A percentile compares a stretch with the other conserved stretches of the same genome.
phyloP scores from a whole-genome alignment of 495 filamentous ascomycete species.

The Hypoxylon fuscum region DNA sequence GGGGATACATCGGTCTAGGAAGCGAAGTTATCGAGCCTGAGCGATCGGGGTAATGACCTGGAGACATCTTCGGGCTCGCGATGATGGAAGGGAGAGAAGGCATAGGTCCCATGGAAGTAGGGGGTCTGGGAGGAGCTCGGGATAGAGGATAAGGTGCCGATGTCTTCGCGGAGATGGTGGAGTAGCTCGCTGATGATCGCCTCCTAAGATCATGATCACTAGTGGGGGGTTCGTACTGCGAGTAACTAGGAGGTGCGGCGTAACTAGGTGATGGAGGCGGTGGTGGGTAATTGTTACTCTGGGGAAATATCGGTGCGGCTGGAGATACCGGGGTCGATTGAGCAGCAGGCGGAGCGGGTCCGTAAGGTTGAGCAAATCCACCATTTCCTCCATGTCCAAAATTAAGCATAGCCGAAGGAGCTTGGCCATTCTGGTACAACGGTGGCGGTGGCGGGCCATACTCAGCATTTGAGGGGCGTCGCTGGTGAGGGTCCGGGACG shows the following conservation, averaged over 20 bases:
- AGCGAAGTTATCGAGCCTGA: constrained; percentile 37
- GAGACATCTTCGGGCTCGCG: constrained; percentile 34
- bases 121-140: constrained; percentile 26
- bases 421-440: constrained; percentile 51
- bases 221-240: constrained; percentile 38
- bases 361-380: constrained; percentile 43
- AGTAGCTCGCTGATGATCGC: constrained; percentile 37
- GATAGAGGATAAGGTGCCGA: constrained; percentile 26
- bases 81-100: constrained; percentile 35
- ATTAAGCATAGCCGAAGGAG: constrained; percentile 46
- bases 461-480: constrained; percentile 65
- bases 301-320: constrained; percentile 39
- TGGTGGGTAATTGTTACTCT: constrained; percentile 28
- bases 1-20: constrained; percentile 32
- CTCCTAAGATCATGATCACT: constrained; percentile 35
- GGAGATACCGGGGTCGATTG: constrained; percentile 45
- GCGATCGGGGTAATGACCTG: constrained; percentile 26
- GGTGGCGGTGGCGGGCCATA: constrained; percentile 57
- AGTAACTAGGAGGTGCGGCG: constrained; percentile 30
- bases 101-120: constrained; percentile 34
- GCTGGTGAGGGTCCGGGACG: constrained; percentile 57
- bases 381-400: constrained; percentile 38
- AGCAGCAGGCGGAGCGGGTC: constrained; percentile 31
- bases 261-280: constrained; percentile 41
- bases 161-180: constrained; percentile 38